Conservation (phyloP, 1,284 basidiomycete species). For the Ganoderma sinense region DNA sequence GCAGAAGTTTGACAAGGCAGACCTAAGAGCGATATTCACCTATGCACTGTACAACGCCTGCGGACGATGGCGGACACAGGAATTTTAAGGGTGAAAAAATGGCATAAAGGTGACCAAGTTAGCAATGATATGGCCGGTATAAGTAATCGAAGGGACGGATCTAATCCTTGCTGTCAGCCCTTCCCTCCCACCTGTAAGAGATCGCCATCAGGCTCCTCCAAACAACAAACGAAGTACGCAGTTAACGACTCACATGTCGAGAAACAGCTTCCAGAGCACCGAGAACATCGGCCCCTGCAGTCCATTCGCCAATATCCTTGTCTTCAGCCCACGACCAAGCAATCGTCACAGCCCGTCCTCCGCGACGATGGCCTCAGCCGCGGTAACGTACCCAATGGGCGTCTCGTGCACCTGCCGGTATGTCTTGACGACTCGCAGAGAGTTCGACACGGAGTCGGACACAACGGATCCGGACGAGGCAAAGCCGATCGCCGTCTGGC, state of each 20-base stretch:
- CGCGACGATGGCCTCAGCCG: conserved; percentile 71
- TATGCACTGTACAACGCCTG: too few species aligned
- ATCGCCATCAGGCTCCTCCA: neutral
- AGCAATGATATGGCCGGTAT: too few species aligned
- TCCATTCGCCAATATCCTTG: conserved; percentile 86
- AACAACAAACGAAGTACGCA: neutral
- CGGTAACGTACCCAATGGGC: conserved; percentile 75
- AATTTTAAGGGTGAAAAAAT: too few species aligned
- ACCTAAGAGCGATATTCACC: too few species aligned
- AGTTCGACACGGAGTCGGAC: conserved; percentile 87
- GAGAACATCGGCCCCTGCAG: conserved; percentile 88
- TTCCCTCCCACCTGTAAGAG: conserved; percentile 41
- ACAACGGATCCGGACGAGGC: conserved; percentile 79
- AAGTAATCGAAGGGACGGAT: too few species aligned
- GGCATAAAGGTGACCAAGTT: too few species aligned
- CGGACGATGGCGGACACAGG: too few species aligned
- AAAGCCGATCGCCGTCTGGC: conserved; percentile 90
- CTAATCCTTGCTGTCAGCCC: conserved; percentile 31
- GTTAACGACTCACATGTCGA: conserved; percentile 72
- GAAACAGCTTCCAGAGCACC: conserved; percentile 85
- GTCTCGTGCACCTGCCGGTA: conserved; percentile 90
- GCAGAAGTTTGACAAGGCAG: too few species aligned
- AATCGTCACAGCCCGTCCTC: conserved; percentile 71
- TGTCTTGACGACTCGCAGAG: conserved; percentile 88
- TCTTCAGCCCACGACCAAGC: conserved; percentile 86